These are phyloP conservation scores for Globisporangium paddicum DNA, from an alignment of 352 stramenopile genomes.

Conservation along the genomic window DNA sequence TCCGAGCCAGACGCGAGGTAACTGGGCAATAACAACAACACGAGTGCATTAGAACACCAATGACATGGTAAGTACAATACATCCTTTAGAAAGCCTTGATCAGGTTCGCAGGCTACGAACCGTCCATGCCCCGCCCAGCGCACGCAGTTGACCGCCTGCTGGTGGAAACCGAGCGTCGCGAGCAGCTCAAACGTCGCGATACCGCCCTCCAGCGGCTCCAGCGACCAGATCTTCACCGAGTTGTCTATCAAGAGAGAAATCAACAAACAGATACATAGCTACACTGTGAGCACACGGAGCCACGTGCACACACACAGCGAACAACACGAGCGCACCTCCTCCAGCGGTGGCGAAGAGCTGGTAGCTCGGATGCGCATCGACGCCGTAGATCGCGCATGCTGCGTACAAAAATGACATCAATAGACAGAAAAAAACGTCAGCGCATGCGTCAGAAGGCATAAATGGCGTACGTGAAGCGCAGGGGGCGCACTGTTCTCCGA, in stretches of 20 bases:
- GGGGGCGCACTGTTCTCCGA: slow-evolving; percentile 47
- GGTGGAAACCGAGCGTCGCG: slow-evolving; percentile 73
- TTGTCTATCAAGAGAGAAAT: slow-evolving; percentile 36
- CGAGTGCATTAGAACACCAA: neutral
- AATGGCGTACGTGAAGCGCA: too few species aligned
- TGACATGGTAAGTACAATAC: neutral
- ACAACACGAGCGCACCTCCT: slow-evolving; percentile 31
- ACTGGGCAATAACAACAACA: neutral
- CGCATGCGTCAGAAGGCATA: neutral
- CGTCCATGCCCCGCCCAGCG: slow-evolving; percentile 74
- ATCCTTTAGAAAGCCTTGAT: neutral
- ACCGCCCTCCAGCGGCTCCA: slow-evolving; percentile 26
- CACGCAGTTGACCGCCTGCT: slow-evolving; percentile 85
- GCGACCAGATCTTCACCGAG: slow-evolving; percentile 81
- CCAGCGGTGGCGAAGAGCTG: slow-evolving; percentile 73
- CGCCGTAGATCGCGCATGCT: slow-evolving; percentile 81
- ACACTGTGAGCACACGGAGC: neutral
- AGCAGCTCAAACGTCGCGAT: slow-evolving; percentile 76
- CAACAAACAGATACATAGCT: neutral
- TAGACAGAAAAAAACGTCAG: slow-evolving; percentile 6
- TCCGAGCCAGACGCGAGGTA: slow-evolving; percentile 83
- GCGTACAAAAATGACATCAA: slow-evolving; percentile 1
- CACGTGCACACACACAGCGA: neutral
- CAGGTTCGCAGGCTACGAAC: neutral
- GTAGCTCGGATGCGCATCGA: slow-evolving; percentile 76